Conservation (phyloP, 1,284 basidiomycete species). For the Lentinus polychrous region DNA sequence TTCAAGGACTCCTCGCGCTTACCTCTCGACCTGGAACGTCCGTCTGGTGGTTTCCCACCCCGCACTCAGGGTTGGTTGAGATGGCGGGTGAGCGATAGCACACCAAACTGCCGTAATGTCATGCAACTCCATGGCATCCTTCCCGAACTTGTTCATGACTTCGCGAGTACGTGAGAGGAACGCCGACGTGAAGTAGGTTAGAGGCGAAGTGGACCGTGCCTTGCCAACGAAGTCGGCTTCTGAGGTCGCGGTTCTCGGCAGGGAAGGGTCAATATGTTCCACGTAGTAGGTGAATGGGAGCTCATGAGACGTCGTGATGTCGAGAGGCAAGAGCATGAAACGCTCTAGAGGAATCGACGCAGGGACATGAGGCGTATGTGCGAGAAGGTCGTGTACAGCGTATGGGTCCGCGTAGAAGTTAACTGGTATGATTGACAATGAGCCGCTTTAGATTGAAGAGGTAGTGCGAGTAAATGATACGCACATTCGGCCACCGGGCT, state of each 20-base stretch:
- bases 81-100: conserved; percentile 62
- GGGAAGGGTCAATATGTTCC: conserved; percentile 44
- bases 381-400: conserved; percentile 65
- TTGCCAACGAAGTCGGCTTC: conserved; percentile 14
- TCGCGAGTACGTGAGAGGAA: conserved; percentile 73
- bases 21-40: conserved; percentile 67
- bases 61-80: conserved; percentile 15
- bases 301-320: conserved; percentile 76
- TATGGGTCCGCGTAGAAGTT: conserved; percentile 94
- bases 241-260: conserved; percentile 21
- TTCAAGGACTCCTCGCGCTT: conserved; percentile 9
- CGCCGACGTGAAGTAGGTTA: conserved; percentile 73
- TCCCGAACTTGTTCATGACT: conserved; percentile 65
- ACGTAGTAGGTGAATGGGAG: conserved; percentile 67
- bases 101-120: conserved; percentile 82
- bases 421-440: conserved; percentile 39
- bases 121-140: conserved; percentile 81
- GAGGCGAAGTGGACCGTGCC: conserved; percentile 39
- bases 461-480: conserved; percentile 10
- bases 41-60: conserved; percentile 52
- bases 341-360: conserved; percentile 51
- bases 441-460: not conserved
- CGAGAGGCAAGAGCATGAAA: conserved; percentile 71
- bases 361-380: conserved; percentile 28
- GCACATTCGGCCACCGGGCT: conserved; percentile 76